phyloP scores from a whole-genome alignment of 371 early-diverging fungal species.

The Lichtheimia ornata region DNA sequence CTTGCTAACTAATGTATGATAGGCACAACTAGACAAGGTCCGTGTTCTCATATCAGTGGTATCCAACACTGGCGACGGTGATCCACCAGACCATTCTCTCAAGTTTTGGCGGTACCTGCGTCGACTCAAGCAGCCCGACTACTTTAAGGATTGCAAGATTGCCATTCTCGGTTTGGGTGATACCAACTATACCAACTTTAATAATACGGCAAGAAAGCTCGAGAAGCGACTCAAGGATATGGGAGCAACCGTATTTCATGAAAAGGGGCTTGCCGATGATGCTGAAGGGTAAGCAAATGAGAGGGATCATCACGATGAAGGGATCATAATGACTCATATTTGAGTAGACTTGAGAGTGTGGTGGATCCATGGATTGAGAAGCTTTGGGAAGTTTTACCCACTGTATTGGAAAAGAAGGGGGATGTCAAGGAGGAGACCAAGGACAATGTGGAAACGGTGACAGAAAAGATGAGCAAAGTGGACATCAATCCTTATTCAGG shows the following conservation, averaged over 20 bases:
- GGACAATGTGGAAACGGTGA: slow-evolving; percentile 19
- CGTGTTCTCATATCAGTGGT: slow-evolving; percentile 76
- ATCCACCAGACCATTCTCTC: slow-evolving; percentile 90
- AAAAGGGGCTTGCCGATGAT: slow-evolving; percentile 86
- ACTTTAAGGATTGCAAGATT: slow-evolving; percentile 47
- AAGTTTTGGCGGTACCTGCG: slow-evolving; percentile 87
- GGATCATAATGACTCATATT: not conserved
- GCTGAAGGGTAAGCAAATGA: slow-evolving; percentile 71
- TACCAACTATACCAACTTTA: slow-evolving; percentile 91
- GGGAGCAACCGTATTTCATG: slow-evolving; percentile 74
- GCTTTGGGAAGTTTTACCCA: slow-evolving; percentile 77
- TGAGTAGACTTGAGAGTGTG: slow-evolving; percentile 70
- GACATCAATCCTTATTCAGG: slow-evolving; percentile 13
- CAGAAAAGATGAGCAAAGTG: slow-evolving; percentile 31
- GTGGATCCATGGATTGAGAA: slow-evolving; percentile 93
- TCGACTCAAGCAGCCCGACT: slow-evolving; percentile 56
- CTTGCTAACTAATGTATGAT: not conserved
- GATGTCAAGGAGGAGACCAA: slow-evolving; percentile 11
- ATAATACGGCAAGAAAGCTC: slow-evolving; percentile 78
- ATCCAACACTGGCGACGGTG: slow-evolving; percentile 96
- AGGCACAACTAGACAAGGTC: slow-evolving; percentile 46
- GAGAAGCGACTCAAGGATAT: slow-evolving; percentile 75
- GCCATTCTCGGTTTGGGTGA: slow-evolving; percentile 83
- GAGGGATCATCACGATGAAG: not conserved
- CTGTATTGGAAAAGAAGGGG: slow-evolving; percentile 23